A percentile compares a stretch with the other conserved stretches of the same genome.
Conservation (phyloP, 2,329 filamentous ascomycete species). For the Graphilbum sp. region DNA sequence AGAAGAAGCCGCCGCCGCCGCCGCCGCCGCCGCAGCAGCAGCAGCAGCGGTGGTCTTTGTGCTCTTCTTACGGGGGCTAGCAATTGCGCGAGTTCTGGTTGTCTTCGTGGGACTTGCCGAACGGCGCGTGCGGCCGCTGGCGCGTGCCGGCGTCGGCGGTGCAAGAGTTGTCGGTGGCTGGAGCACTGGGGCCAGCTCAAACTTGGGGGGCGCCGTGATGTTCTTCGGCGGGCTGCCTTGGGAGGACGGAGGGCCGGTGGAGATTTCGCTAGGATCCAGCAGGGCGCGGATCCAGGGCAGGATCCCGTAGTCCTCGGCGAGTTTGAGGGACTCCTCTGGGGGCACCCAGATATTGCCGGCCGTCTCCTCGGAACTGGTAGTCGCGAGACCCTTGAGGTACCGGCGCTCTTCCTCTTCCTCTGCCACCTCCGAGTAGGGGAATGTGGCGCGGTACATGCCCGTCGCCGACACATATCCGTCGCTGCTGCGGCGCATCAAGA, state of each 20-base stretch:
- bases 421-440: constrained; percentile 55
- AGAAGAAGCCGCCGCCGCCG: constrained; percentile 12
- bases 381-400: constrained; percentile 68
- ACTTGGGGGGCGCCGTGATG: constrained; percentile 70
- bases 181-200: constrained; percentile 24
- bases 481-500: constrained; percentile 80
- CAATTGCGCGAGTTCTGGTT: constrained; percentile 24
- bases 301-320: constrained; percentile 81
- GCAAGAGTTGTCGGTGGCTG: constrained; percentile 34
- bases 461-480: constrained; percentile 76
- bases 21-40: constrained; percentile 6
- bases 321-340: constrained; percentile 59
- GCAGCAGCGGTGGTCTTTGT: constrained; percentile 21
- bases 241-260: constrained; percentile 26
- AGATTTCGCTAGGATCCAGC: constrained; percentile 71
- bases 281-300: constrained; percentile 80
- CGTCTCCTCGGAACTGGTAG: constrained; percentile 79
- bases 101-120: constrained; percentile 41
- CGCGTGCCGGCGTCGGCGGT: constrained; percentile 17
- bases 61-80: constrained; percentile 39
- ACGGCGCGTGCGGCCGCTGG: constrained; percentile 33
- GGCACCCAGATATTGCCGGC: constrained; percentile 96
- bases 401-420: constrained; percentile 65
- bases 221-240: constrained; percentile 48
- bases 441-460: constrained; percentile 85